These are phyloP conservation scores for Klebsormidium nitens DNA, from an alignment of 139 green algal species.

Conservation along the genomic window DNA sequence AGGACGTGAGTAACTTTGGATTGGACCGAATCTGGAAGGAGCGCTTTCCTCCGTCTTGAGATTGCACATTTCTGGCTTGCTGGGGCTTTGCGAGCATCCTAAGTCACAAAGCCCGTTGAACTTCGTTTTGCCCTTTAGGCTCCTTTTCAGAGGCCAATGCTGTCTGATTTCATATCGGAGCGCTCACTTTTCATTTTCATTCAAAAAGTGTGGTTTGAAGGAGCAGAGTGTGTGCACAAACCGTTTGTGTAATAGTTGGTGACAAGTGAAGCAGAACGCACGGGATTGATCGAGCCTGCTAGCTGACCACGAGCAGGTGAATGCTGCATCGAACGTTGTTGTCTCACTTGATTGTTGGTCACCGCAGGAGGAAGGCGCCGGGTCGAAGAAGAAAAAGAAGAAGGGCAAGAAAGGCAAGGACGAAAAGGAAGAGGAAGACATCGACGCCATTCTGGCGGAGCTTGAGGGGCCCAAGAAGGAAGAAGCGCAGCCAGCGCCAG, in stretches of 20 bases:
- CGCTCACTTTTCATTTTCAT: slow-evolving; percentile 74
- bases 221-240: slow-evolving; percentile 48
- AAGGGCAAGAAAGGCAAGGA: slow-evolving; percentile 20
- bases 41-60: slow-evolving; percentile 57
- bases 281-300: too few species aligned
- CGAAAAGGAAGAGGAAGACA: slow-evolving; percentile 45
- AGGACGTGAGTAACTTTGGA: slow-evolving; percentile 50
- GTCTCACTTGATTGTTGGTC: not conserved
- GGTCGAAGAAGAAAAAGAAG: slow-evolving; percentile 44
- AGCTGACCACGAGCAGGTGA: slow-evolving; percentile 11
- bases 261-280: slow-evolving; percentile 42
- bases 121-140: slow-evolving; percentile 53
- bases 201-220: slow-evolving; percentile 63
- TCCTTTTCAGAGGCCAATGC: slow-evolving; percentile 47
- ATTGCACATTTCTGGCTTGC: slow-evolving; percentile 52
- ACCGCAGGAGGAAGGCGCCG: slow-evolving; percentile 24
- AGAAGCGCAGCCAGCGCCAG: slow-evolving; percentile 7
- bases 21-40: slow-evolving; percentile 40
- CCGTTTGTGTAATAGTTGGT: slow-evolving; percentile 48
- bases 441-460: slow-evolving; percentile 29
- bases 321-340: slow-evolving; percentile 1
- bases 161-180: slow-evolving; percentile 61
- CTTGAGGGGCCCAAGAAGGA: slow-evolving; percentile 23
- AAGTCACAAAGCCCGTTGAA: slow-evolving; percentile 60
- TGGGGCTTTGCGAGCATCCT: slow-evolving; percentile 64